Percentiles rank a stretch among this genome's conserved stretches.
phyloP scores from a whole-genome alignment of 768 basidiomycete species.

The Auricularia heimuer region DNA sequence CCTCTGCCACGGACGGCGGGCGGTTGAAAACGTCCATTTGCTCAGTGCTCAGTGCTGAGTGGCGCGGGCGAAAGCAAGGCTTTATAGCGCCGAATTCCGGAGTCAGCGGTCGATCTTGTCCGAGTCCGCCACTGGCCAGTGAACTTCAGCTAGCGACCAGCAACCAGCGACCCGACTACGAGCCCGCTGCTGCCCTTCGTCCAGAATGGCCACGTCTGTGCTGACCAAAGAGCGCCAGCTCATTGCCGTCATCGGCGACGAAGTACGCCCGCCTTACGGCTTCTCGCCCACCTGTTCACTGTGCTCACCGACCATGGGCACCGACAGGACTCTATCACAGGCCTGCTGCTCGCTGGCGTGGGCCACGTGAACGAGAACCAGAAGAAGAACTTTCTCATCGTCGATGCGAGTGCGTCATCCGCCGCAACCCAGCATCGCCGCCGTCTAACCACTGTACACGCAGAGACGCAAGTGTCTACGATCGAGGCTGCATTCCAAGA shows the following conservation, averaged over 20 bases:
- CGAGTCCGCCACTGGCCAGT: too few relatives aligned
- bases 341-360: constrained; percentile 87
- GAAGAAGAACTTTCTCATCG: constrained; percentile 96
- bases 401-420: constrained; percentile 72
- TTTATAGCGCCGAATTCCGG: not conserved
- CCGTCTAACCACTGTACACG: constrained; percentile 1
- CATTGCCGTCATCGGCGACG: constrained; percentile 95
- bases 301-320: not conserved
- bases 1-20: constrained; percentile 72
- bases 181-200: too few relatives aligned
- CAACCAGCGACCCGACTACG: too few relatives aligned
- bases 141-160: too few relatives aligned
- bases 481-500: constrained; percentile 93
- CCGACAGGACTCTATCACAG: constrained; percentile 88
- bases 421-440: not conserved
- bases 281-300: not conserved
- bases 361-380: constrained; percentile 85
- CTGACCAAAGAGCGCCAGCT: constrained; percentile 48
- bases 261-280: constrained; percentile 40
- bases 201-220: not conserved
- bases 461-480: constrained; percentile 83
- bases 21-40: constrained; percentile 63
- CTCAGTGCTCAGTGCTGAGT: not conserved
- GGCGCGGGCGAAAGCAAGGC: too few relatives aligned
- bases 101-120: too few relatives aligned